phyloP scores from a whole-genome alignment of 169 alveolate genomes.

The Eimeria acervulina region DNA sequence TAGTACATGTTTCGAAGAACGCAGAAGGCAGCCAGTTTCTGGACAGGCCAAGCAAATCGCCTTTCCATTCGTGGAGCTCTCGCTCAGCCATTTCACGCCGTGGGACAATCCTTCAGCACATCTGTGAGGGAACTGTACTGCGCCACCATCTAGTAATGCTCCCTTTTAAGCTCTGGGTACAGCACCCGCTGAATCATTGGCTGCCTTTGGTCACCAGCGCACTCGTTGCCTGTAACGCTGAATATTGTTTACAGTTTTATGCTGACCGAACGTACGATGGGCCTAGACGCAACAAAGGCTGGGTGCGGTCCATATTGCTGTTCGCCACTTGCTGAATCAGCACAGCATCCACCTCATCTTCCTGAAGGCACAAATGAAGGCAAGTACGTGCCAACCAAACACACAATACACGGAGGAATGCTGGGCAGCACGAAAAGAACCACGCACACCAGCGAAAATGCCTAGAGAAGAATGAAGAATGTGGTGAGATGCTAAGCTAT shows the following conservation, averaged over 20 bases:
- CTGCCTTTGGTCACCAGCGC: neutral
- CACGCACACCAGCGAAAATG: neutral
- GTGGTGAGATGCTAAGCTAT: neutral
- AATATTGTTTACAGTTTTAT: neutral
- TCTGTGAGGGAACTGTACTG: neutral
- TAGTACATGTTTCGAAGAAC: neutral
- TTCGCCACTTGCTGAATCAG: constrained; percentile 81
- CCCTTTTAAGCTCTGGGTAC: neutral
- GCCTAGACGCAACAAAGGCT: constrained; percentile 83
- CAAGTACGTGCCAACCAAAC: neutral
- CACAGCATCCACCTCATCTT: constrained; percentile 84
- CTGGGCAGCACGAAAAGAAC: too few relatives aligned
- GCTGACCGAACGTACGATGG: constrained; percentile 68
- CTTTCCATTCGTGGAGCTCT: neutral
- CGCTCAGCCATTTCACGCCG: neutral
- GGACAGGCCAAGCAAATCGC: neutral
- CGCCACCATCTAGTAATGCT: neutral
- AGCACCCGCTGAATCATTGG: neutral
- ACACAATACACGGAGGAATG: neutral
- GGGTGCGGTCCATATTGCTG: constrained; percentile 78
- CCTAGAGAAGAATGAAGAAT: neutral
- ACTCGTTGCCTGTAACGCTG: neutral
- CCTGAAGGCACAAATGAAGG: constrained; percentile 61
- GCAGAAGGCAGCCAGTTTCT: neutral
- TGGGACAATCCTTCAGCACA: neutral